Evolutionary conservation across 192 early-diverging fungal genomes (phyloP).

Genomic region (Coemansia sp.): DNA sequence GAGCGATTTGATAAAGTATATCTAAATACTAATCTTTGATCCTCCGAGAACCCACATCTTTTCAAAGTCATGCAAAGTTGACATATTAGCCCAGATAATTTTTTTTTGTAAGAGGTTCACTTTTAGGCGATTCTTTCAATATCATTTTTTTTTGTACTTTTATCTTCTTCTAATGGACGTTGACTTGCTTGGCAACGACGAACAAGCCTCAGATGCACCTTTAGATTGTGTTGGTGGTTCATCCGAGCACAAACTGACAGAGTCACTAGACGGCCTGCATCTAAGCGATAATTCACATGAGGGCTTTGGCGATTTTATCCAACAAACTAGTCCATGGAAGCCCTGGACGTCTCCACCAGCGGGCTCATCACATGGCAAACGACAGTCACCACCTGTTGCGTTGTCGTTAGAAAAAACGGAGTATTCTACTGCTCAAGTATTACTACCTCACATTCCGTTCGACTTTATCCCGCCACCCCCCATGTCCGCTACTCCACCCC

Average conservation of each 20-base stretch:
- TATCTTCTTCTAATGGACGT: neutral
- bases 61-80: neutral
- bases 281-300: neutral
- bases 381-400: neutral
- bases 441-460: neutral
- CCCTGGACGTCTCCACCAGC: neutral
- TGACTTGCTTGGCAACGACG: constrained; percentile 2
- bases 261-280: neutral
- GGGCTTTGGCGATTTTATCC: constrained; percentile 41
- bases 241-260: neutral
- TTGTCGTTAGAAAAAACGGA: neutral
- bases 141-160: neutral
- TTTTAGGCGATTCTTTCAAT: neutral
- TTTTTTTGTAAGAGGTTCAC: no score
- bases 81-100: no score
- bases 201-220: neutral
- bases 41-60: neutral
- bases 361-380: neutral
- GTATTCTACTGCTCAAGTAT: neutral
- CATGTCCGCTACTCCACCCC: neutral
- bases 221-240: neutral
- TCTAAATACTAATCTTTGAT: constrained; percentile 7
- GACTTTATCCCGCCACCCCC: neutral
- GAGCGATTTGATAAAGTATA: constrained; percentile 2
- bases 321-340: neutral